Conservation (phyloP, 139 green algal species). For the Parachlorella kessleri region DNA sequence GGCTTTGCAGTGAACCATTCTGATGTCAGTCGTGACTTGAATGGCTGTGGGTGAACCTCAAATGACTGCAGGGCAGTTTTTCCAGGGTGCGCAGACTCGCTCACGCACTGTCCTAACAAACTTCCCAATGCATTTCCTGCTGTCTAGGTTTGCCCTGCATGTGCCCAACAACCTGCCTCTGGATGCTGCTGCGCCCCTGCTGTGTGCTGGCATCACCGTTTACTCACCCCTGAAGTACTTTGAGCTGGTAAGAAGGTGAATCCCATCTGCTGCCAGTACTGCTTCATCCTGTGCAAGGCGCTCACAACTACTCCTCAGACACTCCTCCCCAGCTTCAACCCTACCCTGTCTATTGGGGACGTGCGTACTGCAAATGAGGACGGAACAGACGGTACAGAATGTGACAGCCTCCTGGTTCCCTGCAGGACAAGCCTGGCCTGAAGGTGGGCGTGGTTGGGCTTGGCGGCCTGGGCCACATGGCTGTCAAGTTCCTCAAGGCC, state of each 20-base stretch:
- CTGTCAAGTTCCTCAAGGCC: conserved; percentile 68
- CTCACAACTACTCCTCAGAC: too few relatives aligned
- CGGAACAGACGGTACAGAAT: too few relatives aligned
- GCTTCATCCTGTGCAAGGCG: too few relatives aligned
- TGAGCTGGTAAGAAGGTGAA: conserved; percentile 53
- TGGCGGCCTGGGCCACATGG: conserved; percentile 66
- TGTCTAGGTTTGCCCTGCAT: conserved; percentile 49
- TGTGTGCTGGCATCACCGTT: conserved; percentile 84
- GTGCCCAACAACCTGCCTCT: conserved; percentile 69
- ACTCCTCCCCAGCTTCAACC: too few relatives aligned
- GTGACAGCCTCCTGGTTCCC: too few relatives aligned
- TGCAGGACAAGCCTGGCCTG: conserved; percentile 71
- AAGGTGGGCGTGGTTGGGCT: conserved; percentile 76
- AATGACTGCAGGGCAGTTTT: neutral
- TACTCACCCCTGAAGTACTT: conserved; percentile 72
- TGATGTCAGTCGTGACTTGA: neutral
- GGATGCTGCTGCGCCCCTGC: conserved; percentile 67
- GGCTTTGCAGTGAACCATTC: too few relatives aligned
- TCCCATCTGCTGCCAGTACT: too few relatives aligned
- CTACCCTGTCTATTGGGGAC: too few relatives aligned
- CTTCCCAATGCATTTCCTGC: too few relatives aligned
- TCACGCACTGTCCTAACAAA: neutral
- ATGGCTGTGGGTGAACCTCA: neutral
- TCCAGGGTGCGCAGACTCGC: neutral
- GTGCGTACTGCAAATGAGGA: too few relatives aligned